A percentile compares a stretch with the other conserved stretches of the same genome.
Evolutionary conservation across 2,329 filamentous ascomycete species (phyloP).

Genomic region (Ceratocystis colombiana): DNA sequence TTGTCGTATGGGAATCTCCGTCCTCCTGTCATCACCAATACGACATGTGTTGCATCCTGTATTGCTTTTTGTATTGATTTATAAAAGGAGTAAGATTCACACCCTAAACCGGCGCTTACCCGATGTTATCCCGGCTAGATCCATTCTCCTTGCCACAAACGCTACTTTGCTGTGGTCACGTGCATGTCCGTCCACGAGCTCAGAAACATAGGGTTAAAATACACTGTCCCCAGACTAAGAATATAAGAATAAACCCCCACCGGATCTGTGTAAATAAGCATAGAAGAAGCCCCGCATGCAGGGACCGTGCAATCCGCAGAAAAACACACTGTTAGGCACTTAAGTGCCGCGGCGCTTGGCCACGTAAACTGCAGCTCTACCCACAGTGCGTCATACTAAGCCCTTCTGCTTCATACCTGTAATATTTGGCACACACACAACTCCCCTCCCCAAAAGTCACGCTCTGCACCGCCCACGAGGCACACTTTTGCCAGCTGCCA

Average conservation of each 20-base stretch:
- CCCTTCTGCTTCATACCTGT: background rate
- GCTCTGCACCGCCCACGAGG: slow-evolving; percentile 16
- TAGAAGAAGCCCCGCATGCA: background rate
- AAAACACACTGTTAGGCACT: background rate
- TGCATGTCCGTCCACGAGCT: too few species aligned
- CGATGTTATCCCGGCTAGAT: too few species aligned
- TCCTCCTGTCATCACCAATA: background rate
- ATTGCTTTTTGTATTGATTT: background rate
- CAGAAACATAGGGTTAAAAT: too few species aligned
- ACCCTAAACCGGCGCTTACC: too few species aligned
- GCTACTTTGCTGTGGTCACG: too few species aligned
- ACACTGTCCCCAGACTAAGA: background rate
- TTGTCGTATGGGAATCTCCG: background rate
- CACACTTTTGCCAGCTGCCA: slow-evolving; percentile 7
- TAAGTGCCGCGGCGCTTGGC: too few species aligned
- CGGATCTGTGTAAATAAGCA: background rate
- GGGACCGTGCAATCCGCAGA: background rate
- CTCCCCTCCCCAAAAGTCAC: background rate
- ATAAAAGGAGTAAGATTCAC: background rate
- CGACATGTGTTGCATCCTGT: background rate
- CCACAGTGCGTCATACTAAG: slow-evolving; percentile 1
- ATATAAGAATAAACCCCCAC: background rate
- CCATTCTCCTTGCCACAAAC: too few species aligned
- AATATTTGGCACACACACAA: background rate
- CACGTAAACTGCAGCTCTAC: background rate